Percentiles rank a stretch among this genome's conserved stretches.
Evolutionary conservation across 352 stramenopile genomes (phyloP).

Genomic region (Phytophthora tubulina): DNA sequence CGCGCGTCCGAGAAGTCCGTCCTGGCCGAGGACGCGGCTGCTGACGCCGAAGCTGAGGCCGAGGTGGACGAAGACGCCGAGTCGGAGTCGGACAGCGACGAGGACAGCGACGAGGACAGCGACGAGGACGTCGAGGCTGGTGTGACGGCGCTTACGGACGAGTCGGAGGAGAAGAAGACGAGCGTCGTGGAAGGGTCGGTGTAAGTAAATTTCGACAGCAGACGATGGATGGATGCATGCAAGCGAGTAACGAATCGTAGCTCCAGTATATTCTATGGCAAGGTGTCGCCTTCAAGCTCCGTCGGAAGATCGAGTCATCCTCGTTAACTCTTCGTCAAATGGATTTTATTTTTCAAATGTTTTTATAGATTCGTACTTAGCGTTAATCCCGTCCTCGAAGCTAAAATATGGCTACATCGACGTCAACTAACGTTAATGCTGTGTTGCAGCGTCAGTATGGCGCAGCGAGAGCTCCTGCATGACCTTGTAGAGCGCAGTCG

Average conservation of each 20-base stretch:
- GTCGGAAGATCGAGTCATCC: constrained; percentile 17
- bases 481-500: constrained; percentile 69
- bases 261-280: constrained; percentile 40
- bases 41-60: constrained; percentile 48
- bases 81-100: constrained; percentile 56
- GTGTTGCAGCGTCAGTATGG: constrained; percentile 13
- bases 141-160: constrained; percentile 41
- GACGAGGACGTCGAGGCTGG: constrained; percentile 49
- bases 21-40: constrained; percentile 44
- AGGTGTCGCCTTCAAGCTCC: constrained; percentile 22
- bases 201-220: constrained; percentile 45
- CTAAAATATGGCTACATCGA: constrained; percentile 15
- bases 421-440: not conserved
- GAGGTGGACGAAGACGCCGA: constrained; percentile 50
- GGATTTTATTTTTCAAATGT: constrained; percentile 25
- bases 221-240: constrained; percentile 34
- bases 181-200: constrained; percentile 71
- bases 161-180: constrained; percentile 52
- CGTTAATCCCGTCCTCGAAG: constrained; percentile 15
- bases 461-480: constrained; percentile 63
- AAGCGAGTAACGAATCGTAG: constrained; percentile 27
- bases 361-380: constrained; percentile 4
- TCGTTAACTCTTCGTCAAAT: constrained; percentile 27
- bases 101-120: constrained; percentile 45
- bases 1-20: constrained; percentile 52